phyloP scores from a whole-genome alignment of 352 stramenopile genomes.

The Pythium sp. region DNA sequence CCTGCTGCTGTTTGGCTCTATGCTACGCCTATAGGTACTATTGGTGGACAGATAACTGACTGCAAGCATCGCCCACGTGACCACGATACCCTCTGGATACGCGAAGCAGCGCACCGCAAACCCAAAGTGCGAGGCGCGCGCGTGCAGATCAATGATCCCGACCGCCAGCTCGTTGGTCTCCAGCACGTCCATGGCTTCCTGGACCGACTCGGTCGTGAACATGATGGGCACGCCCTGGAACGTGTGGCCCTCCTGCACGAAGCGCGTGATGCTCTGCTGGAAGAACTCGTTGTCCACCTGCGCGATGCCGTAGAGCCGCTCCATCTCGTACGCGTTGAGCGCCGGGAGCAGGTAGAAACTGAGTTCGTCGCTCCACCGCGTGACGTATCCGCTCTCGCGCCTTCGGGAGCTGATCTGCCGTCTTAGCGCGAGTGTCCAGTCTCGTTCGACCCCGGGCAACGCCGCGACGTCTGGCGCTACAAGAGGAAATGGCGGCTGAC shows the following conservation, averaged over 20 bases:
- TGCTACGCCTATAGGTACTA: not conserved
- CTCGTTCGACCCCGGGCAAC: constrained; percentile 35
- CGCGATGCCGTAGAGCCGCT: constrained; percentile 61
- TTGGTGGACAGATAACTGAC: constrained; percentile 50
- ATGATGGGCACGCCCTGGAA: constrained; percentile 86
- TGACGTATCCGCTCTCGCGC: constrained; percentile 47
- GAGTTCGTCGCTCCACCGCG: constrained; percentile 74
- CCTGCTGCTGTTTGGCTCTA: no score
- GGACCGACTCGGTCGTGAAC: constrained; percentile 33
- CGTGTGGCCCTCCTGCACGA: constrained; percentile 74
- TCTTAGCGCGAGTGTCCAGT: constrained; percentile 46
- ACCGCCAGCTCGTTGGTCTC: constrained; percentile 39
- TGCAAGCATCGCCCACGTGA: constrained; percentile 85
- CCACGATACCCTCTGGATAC: constrained; percentile 67
- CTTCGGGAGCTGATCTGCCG: constrained; percentile 38
- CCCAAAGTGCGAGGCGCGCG: constrained; percentile 60
- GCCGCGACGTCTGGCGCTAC: constrained; percentile 27
- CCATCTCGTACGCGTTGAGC: constrained; percentile 86
- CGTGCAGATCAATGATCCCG: constrained; percentile 64
- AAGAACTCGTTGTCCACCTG: constrained; percentile 83
- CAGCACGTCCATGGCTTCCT: constrained; percentile 47
- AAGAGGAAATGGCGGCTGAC: constrained; percentile 27
- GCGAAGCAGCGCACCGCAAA: constrained; percentile 73
- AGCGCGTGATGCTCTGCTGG: constrained; percentile 73
- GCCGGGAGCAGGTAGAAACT: constrained; percentile 78